phyloP scores from a whole-genome alignment of 345 rosid species.

The Carallia pectinifolia region DNA sequence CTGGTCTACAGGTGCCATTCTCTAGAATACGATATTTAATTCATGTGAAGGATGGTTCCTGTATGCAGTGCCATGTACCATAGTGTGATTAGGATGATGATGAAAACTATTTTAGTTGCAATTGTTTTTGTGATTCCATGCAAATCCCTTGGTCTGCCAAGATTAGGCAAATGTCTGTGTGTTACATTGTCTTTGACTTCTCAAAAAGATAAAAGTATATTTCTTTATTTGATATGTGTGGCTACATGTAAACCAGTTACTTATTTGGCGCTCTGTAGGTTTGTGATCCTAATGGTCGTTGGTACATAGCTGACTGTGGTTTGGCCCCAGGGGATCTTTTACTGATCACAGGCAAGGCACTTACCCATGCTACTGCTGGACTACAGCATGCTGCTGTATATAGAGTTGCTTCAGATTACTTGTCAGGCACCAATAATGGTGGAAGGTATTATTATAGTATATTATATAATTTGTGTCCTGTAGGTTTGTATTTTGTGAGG shows the following conservation, averaged over 20 bases:
- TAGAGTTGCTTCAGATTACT: conserved; percentile 55
- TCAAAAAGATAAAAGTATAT: neutral
- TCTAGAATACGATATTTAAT: conserved; percentile 12
- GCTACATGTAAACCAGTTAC: neutral
- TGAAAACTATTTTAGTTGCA: neutral
- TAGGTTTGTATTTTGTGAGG: too few species aligned
- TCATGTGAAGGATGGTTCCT: neutral
- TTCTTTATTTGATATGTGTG: conserved; percentile 4
- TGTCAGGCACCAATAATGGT: conserved; percentile 43
- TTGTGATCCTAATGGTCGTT: conserved; percentile 91
- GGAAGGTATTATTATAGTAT: conserved; percentile 58
- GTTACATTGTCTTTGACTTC: neutral
- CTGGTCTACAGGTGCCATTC: conserved; percentile 71
- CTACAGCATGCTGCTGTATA: conserved; percentile 85
- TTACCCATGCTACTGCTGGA: conserved; percentile 92
- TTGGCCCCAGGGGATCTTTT: conserved; percentile 72
- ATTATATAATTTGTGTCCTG: too few species aligned
- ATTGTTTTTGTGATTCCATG: neutral
- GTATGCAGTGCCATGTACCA: neutral
- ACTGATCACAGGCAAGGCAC: conserved; percentile 89
- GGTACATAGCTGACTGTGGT: conserved; percentile 91
- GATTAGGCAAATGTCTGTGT: neutral
- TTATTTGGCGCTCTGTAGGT: conserved; percentile 50
- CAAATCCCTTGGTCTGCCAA: too few species aligned
- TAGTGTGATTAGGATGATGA: too few species aligned